Conservation (phyloP, 2,329 filamentous ascomycete species). For the Colletotrichum agaves region DNA sequence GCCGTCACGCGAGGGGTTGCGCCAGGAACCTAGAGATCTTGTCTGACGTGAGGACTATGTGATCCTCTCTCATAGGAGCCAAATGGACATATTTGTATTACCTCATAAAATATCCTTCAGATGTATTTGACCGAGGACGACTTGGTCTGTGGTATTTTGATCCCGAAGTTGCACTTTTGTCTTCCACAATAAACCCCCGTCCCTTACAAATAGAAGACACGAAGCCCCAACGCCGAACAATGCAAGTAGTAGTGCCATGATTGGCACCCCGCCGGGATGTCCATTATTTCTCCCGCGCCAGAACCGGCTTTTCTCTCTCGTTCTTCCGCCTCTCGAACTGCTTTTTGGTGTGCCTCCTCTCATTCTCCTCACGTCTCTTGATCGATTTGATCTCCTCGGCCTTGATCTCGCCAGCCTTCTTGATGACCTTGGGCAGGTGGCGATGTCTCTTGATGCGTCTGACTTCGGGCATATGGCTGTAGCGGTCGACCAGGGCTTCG, state of each 20-base stretch:
- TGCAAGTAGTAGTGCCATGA: slow-evolving; percentile 30
- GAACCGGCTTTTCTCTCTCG: slow-evolving; percentile 93
- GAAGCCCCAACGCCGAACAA: slow-evolving; percentile 37
- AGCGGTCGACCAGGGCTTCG: slow-evolving; percentile 82
- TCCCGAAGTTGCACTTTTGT: slow-evolving; percentile 30
- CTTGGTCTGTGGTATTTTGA: slow-evolving; percentile 23
- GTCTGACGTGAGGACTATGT: too few relatives aligned
- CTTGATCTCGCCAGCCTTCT: slow-evolving; percentile 98
- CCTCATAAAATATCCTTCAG: slow-evolving; percentile 4
- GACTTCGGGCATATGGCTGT: slow-evolving; percentile 96
- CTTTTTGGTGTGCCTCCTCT: slow-evolving; percentile 90
- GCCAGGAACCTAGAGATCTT: background rate
- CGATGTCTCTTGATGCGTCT: slow-evolving; percentile 89
- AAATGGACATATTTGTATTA: background rate
- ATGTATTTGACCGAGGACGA: slow-evolving; percentile 14
- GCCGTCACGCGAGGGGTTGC: background rate
- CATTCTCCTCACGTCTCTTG: slow-evolving; percentile 93
- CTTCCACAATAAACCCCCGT: slow-evolving; percentile 21
- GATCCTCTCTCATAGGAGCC: too few relatives aligned
- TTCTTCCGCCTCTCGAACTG: slow-evolving; percentile 77
- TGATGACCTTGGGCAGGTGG: slow-evolving; percentile 90
- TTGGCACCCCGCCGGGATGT: background rate
- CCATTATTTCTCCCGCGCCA: slow-evolving; percentile 69
- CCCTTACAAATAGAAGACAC: slow-evolving; percentile 26
- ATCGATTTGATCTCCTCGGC: slow-evolving; percentile 85